A percentile compares a stretch with the other conserved stretches of the same genome.
Evolutionary conservation across 768 basidiomycete genomes (phyloP).

Genomic region (Auricularia sp.): DNA sequence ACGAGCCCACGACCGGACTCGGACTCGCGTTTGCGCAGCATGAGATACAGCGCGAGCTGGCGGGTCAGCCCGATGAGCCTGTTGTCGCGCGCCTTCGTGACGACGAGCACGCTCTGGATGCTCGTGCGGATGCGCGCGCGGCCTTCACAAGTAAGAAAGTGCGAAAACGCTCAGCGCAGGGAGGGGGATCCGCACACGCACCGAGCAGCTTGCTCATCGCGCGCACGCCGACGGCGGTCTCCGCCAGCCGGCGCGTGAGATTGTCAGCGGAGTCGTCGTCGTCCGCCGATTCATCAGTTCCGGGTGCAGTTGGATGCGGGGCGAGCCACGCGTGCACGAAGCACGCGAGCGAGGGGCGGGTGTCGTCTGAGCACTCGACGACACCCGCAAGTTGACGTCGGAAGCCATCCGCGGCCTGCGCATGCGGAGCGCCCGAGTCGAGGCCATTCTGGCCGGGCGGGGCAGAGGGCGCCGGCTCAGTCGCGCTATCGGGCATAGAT

Average conservation of each 20-base stretch:
- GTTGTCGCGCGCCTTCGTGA: slow-evolving; percentile 97
- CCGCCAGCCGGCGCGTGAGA: slow-evolving; percentile 86
- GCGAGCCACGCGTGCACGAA: slow-evolving; percentile 91
- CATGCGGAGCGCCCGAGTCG: slow-evolving; percentile 17
- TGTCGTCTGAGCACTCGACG: neutral
- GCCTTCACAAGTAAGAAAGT: slow-evolving; percentile 37
- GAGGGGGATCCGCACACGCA: slow-evolving; percentile 22
- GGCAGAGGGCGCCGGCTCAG: too few species aligned
- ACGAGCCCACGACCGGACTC: slow-evolving; percentile 60
- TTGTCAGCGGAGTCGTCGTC: slow-evolving; percentile 66
- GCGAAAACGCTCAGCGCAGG: neutral
- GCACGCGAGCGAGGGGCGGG: slow-evolving; percentile 41
- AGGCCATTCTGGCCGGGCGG: slow-evolving; percentile 24
- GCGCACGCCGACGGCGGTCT: slow-evolving; percentile 92
- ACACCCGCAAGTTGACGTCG: too few species aligned
- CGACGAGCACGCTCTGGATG: slow-evolving; percentile 87
- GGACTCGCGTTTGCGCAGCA: slow-evolving; percentile 68
- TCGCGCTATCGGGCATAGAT: too few species aligned
- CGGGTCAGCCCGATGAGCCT: slow-evolving; percentile 90
- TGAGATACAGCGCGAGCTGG: slow-evolving; percentile 88
- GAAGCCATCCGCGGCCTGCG: neutral
- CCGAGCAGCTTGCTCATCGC: slow-evolving; percentile 99
- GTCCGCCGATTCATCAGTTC: slow-evolving; percentile 17
- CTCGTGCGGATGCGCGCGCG: slow-evolving; percentile 85
- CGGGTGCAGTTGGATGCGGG: slow-evolving; percentile 12